Percentiles rank a stretch among this genome's conserved stretches.
phyloP scores from a whole-genome alignment of 768 basidiomycete genomes.

The Amanita rimosa region DNA sequence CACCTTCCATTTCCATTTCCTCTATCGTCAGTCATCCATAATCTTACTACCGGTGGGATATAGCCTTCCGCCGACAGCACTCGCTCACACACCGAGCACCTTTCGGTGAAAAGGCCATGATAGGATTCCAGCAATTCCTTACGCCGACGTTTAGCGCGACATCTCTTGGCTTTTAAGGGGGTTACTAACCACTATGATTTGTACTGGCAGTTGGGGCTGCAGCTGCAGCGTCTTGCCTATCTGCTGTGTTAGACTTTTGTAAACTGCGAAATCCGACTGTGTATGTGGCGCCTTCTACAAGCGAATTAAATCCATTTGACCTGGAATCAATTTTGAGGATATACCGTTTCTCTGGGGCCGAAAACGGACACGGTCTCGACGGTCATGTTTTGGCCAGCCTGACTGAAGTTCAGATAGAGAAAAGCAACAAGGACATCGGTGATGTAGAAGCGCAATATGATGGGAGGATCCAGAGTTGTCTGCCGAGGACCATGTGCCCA shows the following conservation, averaged over 20 bases:
- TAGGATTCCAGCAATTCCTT: conserved; percentile 48
- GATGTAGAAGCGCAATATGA: conserved; percentile 47
- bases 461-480: conserved; percentile 16
- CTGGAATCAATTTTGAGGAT: conserved; percentile 7
- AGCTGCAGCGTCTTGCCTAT: conserved; percentile 47
- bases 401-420: conserved; percentile 34
- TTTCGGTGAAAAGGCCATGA: conserved; percentile 47
- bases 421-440: conserved; percentile 59
- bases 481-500: conserved; percentile 29
- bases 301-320: conserved; percentile 1
- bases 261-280: conserved; percentile 57
- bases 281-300: conserved; percentile 55
- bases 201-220: conserved; percentile 40
- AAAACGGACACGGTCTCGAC: conserved; percentile 61
- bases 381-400: conserved; percentile 22
- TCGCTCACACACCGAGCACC: conserved; percentile 49
- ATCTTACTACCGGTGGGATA: conserved; percentile 57
- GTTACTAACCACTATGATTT: conserved; percentile 34
- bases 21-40: conserved; percentile 30
- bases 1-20: conserved; percentile 13
- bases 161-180: neutral
- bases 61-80: conserved; percentile 63
- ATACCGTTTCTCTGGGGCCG: conserved; percentile 62
- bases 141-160: neutral
- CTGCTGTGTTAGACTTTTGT: conserved; percentile 56